Evolutionary conservation across 169 alveolate species (phyloP).

Genomic region (Besnoitia besnoiti): DNA sequence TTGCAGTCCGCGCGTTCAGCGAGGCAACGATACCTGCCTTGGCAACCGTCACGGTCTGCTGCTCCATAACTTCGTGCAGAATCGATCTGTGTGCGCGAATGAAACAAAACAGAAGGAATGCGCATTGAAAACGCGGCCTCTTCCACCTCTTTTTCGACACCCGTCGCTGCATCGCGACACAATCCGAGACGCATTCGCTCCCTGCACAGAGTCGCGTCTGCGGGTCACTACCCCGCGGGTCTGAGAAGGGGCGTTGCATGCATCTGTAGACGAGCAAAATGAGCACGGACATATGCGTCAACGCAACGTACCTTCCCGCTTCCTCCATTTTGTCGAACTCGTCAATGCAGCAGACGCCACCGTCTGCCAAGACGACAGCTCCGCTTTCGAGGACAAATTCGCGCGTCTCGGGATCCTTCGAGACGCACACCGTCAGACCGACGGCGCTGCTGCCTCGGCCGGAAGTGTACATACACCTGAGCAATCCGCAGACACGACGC

Average conservation of each 20-base stretch:
- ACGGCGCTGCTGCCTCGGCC: slow-evolving; percentile 98
- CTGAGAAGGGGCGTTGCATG: background rate
- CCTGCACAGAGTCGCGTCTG: too few relatives aligned
- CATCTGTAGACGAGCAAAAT: too few relatives aligned
- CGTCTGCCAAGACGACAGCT: slow-evolving; percentile 97
- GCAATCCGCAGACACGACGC: background rate
- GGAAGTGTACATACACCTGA: slow-evolving; percentile 90
- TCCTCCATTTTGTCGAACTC: slow-evolving; percentile 99
- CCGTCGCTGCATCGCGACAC: too few relatives aligned
- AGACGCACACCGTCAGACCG: slow-evolving; percentile 98
- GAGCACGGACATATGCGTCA: background rate
- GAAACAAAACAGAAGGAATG: background rate
- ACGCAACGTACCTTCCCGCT: slow-evolving; percentile 86
- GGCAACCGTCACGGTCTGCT: slow-evolving; percentile 98
- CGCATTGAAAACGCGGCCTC: too few relatives aligned
- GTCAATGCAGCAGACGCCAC: slow-evolving; percentile 98
- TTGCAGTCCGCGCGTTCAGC: slow-evolving; percentile 95
- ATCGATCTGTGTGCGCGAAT: slow-evolving; percentile 35
- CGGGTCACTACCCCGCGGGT: too few relatives aligned
- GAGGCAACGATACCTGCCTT: slow-evolving; percentile 90
- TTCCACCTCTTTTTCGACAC: too few relatives aligned
- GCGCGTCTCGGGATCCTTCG: slow-evolving; percentile 96
- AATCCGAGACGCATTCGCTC: too few relatives aligned
- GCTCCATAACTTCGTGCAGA: slow-evolving; percentile 94
- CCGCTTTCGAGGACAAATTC: slow-evolving; percentile 97